These are phyloP conservation scores for Sporothrix mexicana DNA, from an alignment of 2,329 filamentous ascomycete genomes.

Conservation along the genomic window DNA sequence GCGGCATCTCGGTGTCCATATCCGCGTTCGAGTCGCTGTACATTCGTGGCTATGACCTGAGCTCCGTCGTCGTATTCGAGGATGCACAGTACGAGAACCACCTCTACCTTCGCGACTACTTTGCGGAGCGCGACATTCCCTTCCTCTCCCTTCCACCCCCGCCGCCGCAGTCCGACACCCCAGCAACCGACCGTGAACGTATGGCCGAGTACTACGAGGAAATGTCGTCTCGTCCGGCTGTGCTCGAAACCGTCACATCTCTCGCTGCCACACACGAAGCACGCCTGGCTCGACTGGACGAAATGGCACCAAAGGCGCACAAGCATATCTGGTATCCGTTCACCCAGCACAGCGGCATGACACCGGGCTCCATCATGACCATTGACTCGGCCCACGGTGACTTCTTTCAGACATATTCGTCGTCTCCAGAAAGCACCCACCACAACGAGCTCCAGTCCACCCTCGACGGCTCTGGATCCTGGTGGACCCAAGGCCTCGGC, in stretches of 20 bases:
- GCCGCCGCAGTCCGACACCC: slow-evolving; percentile 58
- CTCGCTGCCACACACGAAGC: slow-evolving; percentile 50
- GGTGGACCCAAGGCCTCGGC: slow-evolving; percentile 90
- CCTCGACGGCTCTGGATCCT: slow-evolving; percentile 84
- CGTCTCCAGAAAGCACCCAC: too few species aligned
- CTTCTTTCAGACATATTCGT: slow-evolving; percentile 70
- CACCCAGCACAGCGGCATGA: slow-evolving; percentile 74
- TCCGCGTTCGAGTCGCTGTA: slow-evolving; percentile 79
- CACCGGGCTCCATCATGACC: slow-evolving; percentile 66
- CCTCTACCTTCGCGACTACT: slow-evolving; percentile 70
- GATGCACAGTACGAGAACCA: slow-evolving; percentile 71
- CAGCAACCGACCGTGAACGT: slow-evolving; percentile 58
- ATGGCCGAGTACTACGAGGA: slow-evolving; percentile 70
- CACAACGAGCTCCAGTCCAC: slow-evolving; percentile 68
- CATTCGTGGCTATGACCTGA: slow-evolving; percentile 79
- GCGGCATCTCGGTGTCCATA: slow-evolving; percentile 81
- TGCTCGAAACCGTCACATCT: slow-evolving; percentile 52
- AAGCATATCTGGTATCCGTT: slow-evolving; percentile 84
- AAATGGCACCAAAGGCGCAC: slow-evolving; percentile 66
- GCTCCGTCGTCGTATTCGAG: slow-evolving; percentile 71
- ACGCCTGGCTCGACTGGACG: slow-evolving; percentile 64
- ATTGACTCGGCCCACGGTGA: slow-evolving; percentile 84
- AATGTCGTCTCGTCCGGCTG: slow-evolving; percentile 52
- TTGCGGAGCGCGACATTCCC: slow-evolving; percentile 63
- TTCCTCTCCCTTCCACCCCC: slow-evolving; percentile 65